A percentile compares a stretch with the other conserved stretches of the same genome.
phyloP scores from a whole-genome alignment of 1,284 basidiomycete genomes.

The Cystobasidium sp. region DNA sequence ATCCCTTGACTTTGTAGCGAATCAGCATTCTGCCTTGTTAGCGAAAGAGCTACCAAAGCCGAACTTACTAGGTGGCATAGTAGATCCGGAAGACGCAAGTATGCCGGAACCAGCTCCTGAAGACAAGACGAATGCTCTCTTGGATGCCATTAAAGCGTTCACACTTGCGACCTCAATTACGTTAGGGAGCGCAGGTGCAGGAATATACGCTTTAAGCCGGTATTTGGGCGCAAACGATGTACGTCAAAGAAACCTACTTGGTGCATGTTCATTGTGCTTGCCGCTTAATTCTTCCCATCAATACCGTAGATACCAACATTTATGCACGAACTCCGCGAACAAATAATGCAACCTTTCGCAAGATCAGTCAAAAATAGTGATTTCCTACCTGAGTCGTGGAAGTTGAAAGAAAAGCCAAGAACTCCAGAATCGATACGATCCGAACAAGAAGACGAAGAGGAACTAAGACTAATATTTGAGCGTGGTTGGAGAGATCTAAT shows the following conservation, averaged over 20 bases:
- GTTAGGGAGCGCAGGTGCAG: conserved; percentile 13
- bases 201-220: conserved; percentile 6
- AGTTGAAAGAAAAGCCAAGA: conserved; percentile 14
- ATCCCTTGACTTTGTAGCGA: conserved; percentile 32
- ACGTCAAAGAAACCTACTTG: background rate
- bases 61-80: background rate
- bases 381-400: conserved; percentile 4
- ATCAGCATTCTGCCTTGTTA: conserved; percentile 21
- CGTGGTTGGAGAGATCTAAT: conserved; percentile 16
- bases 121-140: conserved; percentile 13
- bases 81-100: conserved; percentile 14
- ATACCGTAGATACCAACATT: conserved; percentile 13
- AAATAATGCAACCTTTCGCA: conserved; percentile 20
- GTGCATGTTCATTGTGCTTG: no score
- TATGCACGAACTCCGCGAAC: conserved; percentile 10
- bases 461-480: conserved; percentile 15
- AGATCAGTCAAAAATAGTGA: conserved; percentile 3
- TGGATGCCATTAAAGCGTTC: conserved; percentile 40
- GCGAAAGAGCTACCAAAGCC: conserved; percentile 7
- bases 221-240: conserved; percentile 36
- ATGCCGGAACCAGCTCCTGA: background rate
- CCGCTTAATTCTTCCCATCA: background rate
- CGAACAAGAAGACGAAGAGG: conserved; percentile 14
- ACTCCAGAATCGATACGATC: conserved; percentile 14
- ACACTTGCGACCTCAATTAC: conserved; percentile 25